Evolutionary conservation across 768 basidiomycete genomes (phyloP).

Genomic region (Tricholoma saponaceum): DNA sequence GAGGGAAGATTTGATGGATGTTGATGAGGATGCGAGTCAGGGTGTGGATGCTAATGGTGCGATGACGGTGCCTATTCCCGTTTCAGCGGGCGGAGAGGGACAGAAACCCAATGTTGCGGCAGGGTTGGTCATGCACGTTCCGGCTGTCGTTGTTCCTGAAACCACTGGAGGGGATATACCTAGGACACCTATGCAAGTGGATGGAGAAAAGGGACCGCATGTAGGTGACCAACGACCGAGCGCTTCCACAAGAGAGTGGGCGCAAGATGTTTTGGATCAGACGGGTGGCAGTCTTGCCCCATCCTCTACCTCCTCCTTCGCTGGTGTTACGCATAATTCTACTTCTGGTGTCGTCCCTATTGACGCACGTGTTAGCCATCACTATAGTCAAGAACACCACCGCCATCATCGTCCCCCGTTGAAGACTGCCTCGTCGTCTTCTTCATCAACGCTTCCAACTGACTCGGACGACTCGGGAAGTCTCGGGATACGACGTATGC

Average conservation of each 20-base stretch:
- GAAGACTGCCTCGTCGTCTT: slow-evolving; percentile 2
- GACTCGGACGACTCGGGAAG: slow-evolving; percentile 9
- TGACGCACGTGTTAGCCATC: not conserved
- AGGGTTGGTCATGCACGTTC: slow-evolving; percentile 27
- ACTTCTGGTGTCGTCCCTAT: not conserved
- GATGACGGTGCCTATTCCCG: slow-evolving; percentile 10
- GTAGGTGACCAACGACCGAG: slow-evolving; percentile 12
- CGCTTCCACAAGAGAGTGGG: slow-evolving; percentile 41
- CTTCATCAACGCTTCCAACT: slow-evolving; percentile 9
- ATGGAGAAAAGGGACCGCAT: slow-evolving; percentile 12
- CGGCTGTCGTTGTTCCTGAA: slow-evolving; percentile 13
- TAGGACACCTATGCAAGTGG: slow-evolving; percentile 22
- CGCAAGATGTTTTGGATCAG: slow-evolving; percentile 35
- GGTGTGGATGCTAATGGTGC: not conserved
- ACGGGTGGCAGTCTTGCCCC: slow-evolving; percentile 11
- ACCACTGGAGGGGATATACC: slow-evolving; percentile 3
- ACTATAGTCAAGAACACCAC: not conserved
- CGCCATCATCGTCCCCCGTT: slow-evolving; percentile 1
- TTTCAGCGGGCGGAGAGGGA: not conserved
- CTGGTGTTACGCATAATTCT: not conserved
- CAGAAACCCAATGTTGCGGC: not conserved
- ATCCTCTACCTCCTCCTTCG: not conserved
- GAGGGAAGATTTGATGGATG: slow-evolving; percentile 24
- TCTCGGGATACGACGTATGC: not conserved
- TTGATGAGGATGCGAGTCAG: slow-evolving; percentile 17